Percentiles rank a stretch among this genome's conserved stretches.
Evolutionary conservation across 2,329 filamentous ascomycete genomes (phyloP).

Genomic region (Teratosphaeria pseudoeucalypti): DNA sequence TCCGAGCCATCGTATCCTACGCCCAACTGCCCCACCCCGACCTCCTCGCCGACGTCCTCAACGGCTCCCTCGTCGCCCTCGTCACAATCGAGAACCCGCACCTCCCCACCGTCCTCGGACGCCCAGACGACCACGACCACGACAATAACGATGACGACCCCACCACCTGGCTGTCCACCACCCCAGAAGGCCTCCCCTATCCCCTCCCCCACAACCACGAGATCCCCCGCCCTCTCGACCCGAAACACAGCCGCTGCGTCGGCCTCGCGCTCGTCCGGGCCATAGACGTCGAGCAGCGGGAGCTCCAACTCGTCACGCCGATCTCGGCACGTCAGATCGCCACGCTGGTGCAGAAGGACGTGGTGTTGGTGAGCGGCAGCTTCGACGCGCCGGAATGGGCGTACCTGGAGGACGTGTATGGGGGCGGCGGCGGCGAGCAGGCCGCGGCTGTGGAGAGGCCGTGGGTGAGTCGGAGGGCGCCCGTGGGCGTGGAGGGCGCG

Average conservation of each 20-base stretch:
- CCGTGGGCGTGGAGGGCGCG: conserved; percentile 21
- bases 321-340: conserved; percentile 28
- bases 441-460: conserved; percentile 10
- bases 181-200: conserved; percentile 50
- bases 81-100: conserved; percentile 44
- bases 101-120: conserved; percentile 3
- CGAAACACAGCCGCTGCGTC: conserved; percentile 47
- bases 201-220: conserved; percentile 44
- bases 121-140: conserved; percentile 1
- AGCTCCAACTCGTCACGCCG: conserved; percentile 58
- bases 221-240: conserved; percentile 42
- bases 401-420: conserved; percentile 53
- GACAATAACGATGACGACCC: no score
- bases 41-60: conserved; percentile 54
- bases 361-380: conserved; percentile 58
- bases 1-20: conserved; percentile 59
- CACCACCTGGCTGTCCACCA: conserved; percentile 7
- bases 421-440: conserved; percentile 1
- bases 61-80: conserved; percentile 59
- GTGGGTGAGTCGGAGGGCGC: conserved; percentile 19
- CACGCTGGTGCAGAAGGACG: conserved; percentile 16
- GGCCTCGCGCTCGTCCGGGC: conserved; percentile 61
- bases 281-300: conserved; percentile 46
- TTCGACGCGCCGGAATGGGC: conserved; percentile 61
- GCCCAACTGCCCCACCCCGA: conserved; percentile 51